Evolutionary conservation across 2,329 filamentous ascomycete species (phyloP).

Genomic region (Grosmannia penicillata): DNA sequence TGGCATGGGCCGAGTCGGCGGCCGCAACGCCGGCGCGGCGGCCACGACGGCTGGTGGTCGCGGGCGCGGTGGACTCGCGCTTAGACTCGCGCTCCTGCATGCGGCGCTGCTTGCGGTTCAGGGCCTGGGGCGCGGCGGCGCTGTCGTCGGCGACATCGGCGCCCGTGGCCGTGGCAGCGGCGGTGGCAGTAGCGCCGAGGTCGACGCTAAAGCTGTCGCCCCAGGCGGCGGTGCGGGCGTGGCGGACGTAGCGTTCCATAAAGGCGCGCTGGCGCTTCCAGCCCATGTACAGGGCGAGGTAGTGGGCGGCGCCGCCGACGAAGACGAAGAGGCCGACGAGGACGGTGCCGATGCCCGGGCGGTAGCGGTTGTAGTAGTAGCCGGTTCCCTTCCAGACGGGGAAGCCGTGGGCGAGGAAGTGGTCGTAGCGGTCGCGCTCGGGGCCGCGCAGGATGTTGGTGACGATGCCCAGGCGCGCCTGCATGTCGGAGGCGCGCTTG

Average conservation of each 20-base stretch:
- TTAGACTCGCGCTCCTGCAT: slow-evolving; percentile 75
- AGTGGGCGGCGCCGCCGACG: slow-evolving; percentile 75
- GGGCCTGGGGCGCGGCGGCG: slow-evolving; percentile 21
- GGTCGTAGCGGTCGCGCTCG: slow-evolving; percentile 76
- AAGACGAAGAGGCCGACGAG: slow-evolving; percentile 68
- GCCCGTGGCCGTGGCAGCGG: slow-evolving; percentile 16
- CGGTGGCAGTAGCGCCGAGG: slow-evolving; percentile 40
- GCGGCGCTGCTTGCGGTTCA: slow-evolving; percentile 78
- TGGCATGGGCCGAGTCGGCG: slow-evolving; percentile 16
- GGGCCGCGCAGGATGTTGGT: slow-evolving; percentile 73
- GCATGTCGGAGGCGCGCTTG: slow-evolving; percentile 70
- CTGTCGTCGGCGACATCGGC: slow-evolving; percentile 19
- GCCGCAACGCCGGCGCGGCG: slow-evolving; percentile 16
- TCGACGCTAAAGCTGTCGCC: slow-evolving; percentile 54
- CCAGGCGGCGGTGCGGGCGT: slow-evolving; percentile 80
- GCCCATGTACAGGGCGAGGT: slow-evolving; percentile 67
- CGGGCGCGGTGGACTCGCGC: slow-evolving; percentile 43
- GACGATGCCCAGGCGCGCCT: slow-evolving; percentile 72
- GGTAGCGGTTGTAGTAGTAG: slow-evolving; percentile 93
- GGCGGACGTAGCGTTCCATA: slow-evolving; percentile 78
- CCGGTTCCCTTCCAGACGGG: slow-evolving; percentile 93
- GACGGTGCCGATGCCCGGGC: slow-evolving; percentile 78
- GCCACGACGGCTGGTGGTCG: slow-evolving; percentile 16
- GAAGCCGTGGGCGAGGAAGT: slow-evolving; percentile 87
- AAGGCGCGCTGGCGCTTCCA: slow-evolving; percentile 89